A percentile compares a stretch with the other conserved stretches of the same genome.
Conservation (phyloP, 2,329 filamentous ascomycete species). For the Juglanconis sp. region DNA sequence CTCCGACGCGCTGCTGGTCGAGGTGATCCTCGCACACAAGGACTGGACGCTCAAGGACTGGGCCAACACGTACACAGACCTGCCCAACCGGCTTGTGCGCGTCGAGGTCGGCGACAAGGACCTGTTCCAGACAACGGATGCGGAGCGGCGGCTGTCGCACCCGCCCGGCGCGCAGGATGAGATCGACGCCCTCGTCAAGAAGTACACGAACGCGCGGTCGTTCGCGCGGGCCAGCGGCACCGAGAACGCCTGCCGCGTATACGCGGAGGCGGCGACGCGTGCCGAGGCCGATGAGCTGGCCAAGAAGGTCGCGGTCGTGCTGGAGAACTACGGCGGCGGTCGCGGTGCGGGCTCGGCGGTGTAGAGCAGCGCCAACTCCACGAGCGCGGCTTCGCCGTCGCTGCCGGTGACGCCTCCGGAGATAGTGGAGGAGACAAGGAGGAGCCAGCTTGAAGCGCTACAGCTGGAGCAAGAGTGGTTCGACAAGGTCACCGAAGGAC, state of each 20-base stretch:
- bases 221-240: constrained; percentile 94
- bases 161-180: constrained; percentile 77
- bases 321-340: constrained; percentile 57
- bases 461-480: not conserved
- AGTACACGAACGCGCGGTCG: constrained; percentile 83
- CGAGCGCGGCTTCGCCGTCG: not conserved
- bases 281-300: constrained; percentile 90
- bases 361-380: constrained; percentile 15
- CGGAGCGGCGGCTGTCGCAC: constrained; percentile 80
- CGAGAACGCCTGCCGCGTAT: constrained; percentile 93
- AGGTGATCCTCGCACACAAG: constrained; percentile 95
- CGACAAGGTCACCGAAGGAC: not conserved
- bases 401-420: not conserved
- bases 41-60: constrained; percentile 86
- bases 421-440: not conserved
- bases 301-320: constrained; percentile 73
- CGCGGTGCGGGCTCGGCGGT: constrained; percentile 4
- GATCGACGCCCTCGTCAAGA: constrained; percentile 84
- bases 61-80: constrained; percentile 87
- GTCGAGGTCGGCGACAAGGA: constrained; percentile 87
- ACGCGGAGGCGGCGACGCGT: constrained; percentile 87
- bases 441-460: not conserved
- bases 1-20: constrained; percentile 92
- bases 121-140: constrained; percentile 86
- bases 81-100: constrained; percentile 91